Evolutionary conservation across 495 filamentous ascomycete species (phyloP), one percentile per base, ranked within the genome.

Genomic region (Talaromyces ruber): DNA sequence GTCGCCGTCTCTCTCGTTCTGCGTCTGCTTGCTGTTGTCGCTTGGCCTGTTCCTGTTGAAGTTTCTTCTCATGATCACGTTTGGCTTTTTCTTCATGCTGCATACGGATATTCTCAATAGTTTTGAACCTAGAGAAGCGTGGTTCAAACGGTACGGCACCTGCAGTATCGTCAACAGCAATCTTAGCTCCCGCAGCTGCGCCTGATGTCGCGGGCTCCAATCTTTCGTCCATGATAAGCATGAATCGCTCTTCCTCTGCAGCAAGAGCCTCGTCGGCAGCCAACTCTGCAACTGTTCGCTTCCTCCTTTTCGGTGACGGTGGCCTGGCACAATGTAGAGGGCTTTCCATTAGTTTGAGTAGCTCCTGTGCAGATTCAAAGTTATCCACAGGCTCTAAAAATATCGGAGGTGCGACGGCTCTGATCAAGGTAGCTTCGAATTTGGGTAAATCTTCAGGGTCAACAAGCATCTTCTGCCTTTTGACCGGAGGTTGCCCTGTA

Each of bases 171-270:
- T 95, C 91, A 12, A 85, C 86, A 3, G 85, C 78, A 59, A 88
- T 82, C 63, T 86, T 88, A 1, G 80, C 78, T 24, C 72, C 81
- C 45, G 76, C 82, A 39, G 85, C 81, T 16, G 78, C 81, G 53
- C 82, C 77, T 0, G 82, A 81, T 45, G 78, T 74, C 18, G 81
- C 81, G 11, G 87, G 78, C 24, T 85, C 82, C 52, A 91, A 79
- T 14, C 91, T 83, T 66, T 98, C 95, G 61, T 99, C 94, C 78
- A 93, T 86, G 54, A 90, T 88, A 37, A 98, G 90, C 88, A 98
- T 92, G 65, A 92, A 93, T 28, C 90, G 80, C 70, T 97, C 91
- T 69, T 91, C 87, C 52, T 94, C 88, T 11, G 91, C 92, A 6
- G 91, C 91, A 62, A 90, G 76, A 0, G 94, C 93, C 70, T 98